Evolutionary conservation across 2,329 filamentous ascomycete species (phyloP), one percentile per base, ranked within the genome.

Genomic region (Colletotrichum spaethianum): DNA sequence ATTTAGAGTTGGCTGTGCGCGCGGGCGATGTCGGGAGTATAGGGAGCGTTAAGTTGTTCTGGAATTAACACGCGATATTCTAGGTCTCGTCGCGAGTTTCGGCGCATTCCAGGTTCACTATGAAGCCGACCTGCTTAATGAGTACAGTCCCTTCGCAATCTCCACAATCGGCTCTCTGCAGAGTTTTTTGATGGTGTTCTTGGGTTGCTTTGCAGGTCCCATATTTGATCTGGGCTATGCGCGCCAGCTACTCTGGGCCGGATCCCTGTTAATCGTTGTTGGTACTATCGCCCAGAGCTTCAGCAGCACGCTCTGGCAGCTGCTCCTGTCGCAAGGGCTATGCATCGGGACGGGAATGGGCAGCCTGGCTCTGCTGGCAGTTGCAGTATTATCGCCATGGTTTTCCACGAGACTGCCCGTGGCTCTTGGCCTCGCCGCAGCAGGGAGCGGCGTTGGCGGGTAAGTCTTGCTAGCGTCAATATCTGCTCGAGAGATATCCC

Each of bases 61-160:
- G 55, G 44, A 31, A 46, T 7, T 69, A 20, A 61, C 40, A 12
- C 23, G 7, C 20, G 7, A 2, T 7, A n/a, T 2, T 88, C 20
- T 86, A 83, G 79, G 80, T 2, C 76, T 81, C 2, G 73, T 80
- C 20, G 79, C 78, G 63, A 75, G 84, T 26, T 89, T 88, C 70
- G 87, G 88, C 6, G 83, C 86, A 3, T 90, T 88, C 72, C 86
- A 89, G 73, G 84, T 84, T 5, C 88, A 89, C 78, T 90, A 89
- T 70, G 74, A 76, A 56, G 83, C 78, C 46, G 80, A 82, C 1
- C 73, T 75, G 33, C 61, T 73, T 16, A 26, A 16, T 31, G 44
- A 60, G 4, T 28, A 65, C 56, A 66, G 46, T 23, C 61, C 70
- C 1, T 73, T 70, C 23, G 60, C 70, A 44, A 85, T 86, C 11